Conservation (phyloP, 345 rosid species). For the Chamaenerion angustifolium region DNA sequence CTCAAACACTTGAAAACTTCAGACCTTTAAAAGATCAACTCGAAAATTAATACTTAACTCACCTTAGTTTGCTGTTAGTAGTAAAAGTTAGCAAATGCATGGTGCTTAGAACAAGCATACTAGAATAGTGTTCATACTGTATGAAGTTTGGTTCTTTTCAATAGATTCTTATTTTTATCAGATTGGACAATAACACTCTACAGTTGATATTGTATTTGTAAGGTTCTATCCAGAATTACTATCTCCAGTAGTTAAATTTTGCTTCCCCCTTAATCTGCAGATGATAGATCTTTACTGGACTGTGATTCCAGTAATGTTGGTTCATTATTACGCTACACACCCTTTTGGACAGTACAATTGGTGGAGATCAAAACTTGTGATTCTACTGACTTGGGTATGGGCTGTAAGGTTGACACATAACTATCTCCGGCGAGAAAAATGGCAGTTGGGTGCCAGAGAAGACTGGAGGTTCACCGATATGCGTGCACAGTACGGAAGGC, state of each 20-base stretch:
- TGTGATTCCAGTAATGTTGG: constrained; percentile 73
- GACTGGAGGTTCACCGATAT: constrained; percentile 92
- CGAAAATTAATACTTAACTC: no score
- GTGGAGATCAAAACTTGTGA: constrained; percentile 60
- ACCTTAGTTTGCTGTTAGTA: no score
- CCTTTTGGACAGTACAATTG: constrained; percentile 45
- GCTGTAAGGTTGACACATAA: constrained; percentile 67
- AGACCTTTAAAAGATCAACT: no score
- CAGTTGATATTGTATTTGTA: no score
- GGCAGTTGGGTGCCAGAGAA: constrained; percentile 95
- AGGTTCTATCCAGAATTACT: no score
- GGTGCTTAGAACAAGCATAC: no score
- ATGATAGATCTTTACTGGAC: constrained; percentile 97
- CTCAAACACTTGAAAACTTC: background rate
- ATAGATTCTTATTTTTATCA: no score
- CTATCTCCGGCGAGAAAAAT: constrained; percentile 87
- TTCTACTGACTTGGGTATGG: constrained; percentile 66
- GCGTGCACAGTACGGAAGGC: constrained; percentile 63
- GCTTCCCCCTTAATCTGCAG: constrained; percentile 15
- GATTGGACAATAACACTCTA: no score
- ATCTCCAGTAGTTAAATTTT: background rate
- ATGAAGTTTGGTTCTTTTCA: no score
- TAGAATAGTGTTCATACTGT: no score
- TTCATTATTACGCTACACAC: constrained; percentile 58
- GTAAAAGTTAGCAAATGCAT: no score